Evolutionary conservation across 495 filamentous ascomycete species (phyloP).

Genomic region (Wilcoxina mikolae): DNA sequence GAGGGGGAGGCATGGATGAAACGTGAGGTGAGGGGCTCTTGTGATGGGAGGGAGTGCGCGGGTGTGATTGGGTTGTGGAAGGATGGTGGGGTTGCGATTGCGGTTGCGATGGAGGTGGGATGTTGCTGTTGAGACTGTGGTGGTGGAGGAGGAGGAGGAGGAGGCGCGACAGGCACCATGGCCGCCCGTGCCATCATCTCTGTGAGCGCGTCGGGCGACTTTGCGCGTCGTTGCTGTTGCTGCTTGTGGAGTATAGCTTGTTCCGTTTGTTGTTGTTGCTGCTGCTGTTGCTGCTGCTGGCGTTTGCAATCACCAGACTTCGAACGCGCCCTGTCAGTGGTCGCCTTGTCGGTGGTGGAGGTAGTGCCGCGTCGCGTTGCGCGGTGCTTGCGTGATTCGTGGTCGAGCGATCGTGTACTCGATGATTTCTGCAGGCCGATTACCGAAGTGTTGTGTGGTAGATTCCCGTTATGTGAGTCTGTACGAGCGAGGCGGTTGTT

Average conservation of each 20-base stretch:
- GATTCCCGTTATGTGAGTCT: background rate
- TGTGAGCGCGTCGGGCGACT: background rate
- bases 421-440: constrained; percentile 17
- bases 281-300: background rate
- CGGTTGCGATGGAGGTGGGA: constrained; percentile 10
- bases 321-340: constrained; percentile 10
- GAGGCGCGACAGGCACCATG: background rate
- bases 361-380: constrained; percentile 1
- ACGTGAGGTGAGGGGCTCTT: constrained; percentile 23
- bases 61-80: constrained; percentile 16
- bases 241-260: too few relatives aligned
- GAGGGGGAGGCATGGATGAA: constrained; percentile 24
- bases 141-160: constrained; percentile 16
- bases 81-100: constrained; percentile 14
- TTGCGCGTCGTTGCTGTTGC: background rate
- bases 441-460: background rate
- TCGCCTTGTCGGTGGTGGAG: constrained; percentile 12
- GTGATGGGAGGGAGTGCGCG: constrained; percentile 21
- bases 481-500: background rate
- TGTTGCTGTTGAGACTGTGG: constrained; percentile 18
- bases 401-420: constrained; percentile 25
- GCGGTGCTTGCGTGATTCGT: constrained; percentile 8
- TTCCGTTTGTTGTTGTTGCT: too few relatives aligned
- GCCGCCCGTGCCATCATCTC: background rate
- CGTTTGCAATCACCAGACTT: background rate